A percentile compares a stretch with the other conserved stretches of the same genome.
phyloP scores from a whole-genome alignment of 257 asterid species.

The Primulina tabacum region DNA sequence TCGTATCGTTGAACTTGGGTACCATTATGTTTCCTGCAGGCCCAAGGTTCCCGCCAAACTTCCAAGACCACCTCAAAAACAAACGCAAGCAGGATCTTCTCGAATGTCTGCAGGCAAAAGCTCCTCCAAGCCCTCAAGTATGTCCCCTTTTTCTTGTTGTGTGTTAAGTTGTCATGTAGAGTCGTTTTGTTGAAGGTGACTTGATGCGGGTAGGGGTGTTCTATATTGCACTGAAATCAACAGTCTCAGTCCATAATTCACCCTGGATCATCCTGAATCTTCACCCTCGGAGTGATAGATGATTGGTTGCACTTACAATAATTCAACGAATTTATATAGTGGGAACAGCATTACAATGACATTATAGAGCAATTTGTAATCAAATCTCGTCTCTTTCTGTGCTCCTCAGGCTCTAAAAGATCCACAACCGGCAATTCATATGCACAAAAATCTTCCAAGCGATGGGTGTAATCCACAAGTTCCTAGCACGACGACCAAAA shows the following conservation, averaged over 20 bases:
- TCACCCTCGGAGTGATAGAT: not conserved
- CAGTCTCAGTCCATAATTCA: not conserved
- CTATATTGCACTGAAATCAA: not conserved
- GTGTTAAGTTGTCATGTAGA: not conserved
- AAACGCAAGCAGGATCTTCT: conserved; percentile 46
- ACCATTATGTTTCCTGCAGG: conserved; percentile 39
- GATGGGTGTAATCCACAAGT: not conserved
- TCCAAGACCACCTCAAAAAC: conserved; percentile 64
- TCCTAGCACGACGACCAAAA: not conserved
- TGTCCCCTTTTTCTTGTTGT: conserved; percentile 6
- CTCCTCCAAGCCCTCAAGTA: conserved; percentile 66
- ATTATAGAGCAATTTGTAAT: not conserved
- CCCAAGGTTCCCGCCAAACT: conserved; percentile 38
- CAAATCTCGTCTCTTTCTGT: not conserved
- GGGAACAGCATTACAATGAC: not conserved
- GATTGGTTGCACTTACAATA: not conserved
- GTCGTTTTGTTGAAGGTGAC: not conserved
- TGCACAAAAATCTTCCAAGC: not conserved
- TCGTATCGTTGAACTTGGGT: conserved; percentile 5
- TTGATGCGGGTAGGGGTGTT: not conserved
- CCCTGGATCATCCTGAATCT: not conserved
- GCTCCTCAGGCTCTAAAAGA: not conserved
- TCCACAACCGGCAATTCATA: not conserved
- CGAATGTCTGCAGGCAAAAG: conserved; percentile 47
- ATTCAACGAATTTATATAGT: not conserved